phyloP scores from a whole-genome alignment of 305 asterid genomes.

The Solanum chacoense region DNA sequence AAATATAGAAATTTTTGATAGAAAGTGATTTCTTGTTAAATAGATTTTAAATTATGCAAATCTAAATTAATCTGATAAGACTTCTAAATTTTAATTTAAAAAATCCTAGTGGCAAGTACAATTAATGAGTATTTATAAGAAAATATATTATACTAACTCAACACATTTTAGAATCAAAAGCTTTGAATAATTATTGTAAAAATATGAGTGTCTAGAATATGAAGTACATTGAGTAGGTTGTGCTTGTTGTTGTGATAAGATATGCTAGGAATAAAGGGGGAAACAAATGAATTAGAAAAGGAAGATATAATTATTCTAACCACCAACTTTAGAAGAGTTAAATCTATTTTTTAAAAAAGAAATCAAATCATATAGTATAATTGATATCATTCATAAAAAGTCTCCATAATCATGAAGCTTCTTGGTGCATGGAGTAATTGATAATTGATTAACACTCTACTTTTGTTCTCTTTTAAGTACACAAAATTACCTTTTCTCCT shows the following conservation, averaged over 20 bases:
- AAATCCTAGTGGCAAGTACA: neutral
- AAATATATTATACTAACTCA: neutral
- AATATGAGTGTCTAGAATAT: neutral
- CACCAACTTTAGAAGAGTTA: neutral
- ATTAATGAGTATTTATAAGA: neutral
- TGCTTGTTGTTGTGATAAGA: neutral
- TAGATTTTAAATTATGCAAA: accelerated
- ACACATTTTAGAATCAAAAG: neutral
- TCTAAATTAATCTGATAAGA: neutral
- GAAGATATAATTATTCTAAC: neutral
- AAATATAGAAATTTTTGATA: neutral
- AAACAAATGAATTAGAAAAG: neutral
- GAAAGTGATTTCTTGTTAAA: neutral
- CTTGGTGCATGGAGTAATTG: neutral
- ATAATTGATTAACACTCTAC: neutral
- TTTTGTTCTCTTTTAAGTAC: neutral
- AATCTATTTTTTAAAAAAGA: neutral
- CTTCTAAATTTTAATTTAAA: neutral
- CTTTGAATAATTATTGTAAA: neutral
- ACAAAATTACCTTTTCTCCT: too few relatives aligned
- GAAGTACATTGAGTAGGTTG: neutral
- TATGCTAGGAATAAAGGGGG: neutral
- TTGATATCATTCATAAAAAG: neutral
- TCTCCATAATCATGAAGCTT: neutral
- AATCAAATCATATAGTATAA: neutral